Evolutionary conservation across 1,284 basidiomycete species (phyloP).

Genomic region (Ceratobasidium sp.): DNA sequence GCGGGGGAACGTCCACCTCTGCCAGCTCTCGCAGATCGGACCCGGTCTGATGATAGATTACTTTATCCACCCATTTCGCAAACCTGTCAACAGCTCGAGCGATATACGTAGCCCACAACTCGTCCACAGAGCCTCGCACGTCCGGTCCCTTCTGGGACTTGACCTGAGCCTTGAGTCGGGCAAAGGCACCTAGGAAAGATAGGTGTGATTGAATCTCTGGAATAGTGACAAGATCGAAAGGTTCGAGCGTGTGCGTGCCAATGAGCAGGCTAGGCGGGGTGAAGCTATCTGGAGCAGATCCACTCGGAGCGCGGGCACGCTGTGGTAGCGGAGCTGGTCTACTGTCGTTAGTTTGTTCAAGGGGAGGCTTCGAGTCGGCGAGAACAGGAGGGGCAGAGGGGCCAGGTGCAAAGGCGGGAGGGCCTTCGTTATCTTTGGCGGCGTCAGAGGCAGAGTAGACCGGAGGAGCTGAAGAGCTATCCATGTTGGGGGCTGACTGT

Average conservation of each 20-base stretch:
- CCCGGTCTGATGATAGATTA: background rate
- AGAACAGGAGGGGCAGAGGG: background rate
- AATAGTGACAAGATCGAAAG: constrained; percentile 44
- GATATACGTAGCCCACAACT: constrained; percentile 47
- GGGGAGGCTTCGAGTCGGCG: constrained; percentile 10
- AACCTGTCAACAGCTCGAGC: constrained; percentile 47
- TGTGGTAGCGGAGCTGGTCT: background rate
- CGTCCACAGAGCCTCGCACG: constrained; percentile 41
- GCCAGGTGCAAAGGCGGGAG: constrained; percentile 29
- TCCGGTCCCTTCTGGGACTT: constrained; percentile 41
- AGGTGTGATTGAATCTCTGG: constrained; percentile 46
- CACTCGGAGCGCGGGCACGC: constrained; percentile 4
- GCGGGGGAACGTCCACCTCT: constrained; percentile 54
- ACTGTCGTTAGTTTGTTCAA: background rate
- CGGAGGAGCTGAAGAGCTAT: constrained; percentile 4
- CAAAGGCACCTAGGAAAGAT: constrained; percentile 46
- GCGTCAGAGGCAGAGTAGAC: background rate
- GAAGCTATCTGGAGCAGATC: constrained; percentile 8
- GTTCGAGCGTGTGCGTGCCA: background rate
- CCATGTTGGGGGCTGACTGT: background rate
- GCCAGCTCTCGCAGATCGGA: background rate
- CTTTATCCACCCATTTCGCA: constrained; percentile 38
- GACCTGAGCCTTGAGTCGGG: constrained; percentile 42
- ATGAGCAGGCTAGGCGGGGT: constrained; percentile 25
- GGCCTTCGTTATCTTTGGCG: background rate